Evolutionary conservation across 139 green algal genomes (phyloP), one percentile per base, ranked within the genome.

Genomic region (Gonium pectorale): DNA sequence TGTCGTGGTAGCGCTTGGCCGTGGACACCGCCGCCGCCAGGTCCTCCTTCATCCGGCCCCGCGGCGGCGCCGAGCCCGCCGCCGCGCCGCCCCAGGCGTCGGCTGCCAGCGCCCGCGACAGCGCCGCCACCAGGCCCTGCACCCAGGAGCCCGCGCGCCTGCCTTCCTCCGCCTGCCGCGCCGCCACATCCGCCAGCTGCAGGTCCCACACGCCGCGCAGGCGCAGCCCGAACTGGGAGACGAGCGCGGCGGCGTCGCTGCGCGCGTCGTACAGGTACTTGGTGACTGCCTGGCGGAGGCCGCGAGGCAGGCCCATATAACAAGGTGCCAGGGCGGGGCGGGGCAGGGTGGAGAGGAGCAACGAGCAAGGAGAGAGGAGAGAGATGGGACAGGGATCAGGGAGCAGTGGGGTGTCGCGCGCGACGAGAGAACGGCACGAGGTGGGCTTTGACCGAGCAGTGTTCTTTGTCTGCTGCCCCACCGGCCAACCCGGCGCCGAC

Each of bases 231-330:
- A 68, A 81, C 80, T 90, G 43, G 7, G 67, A 56, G 13, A 3
- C 27, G 49, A 90, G 80, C 56, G 86, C 72, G 31, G 62, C 44
- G 17, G 71, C 54, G 56, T 90, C 86, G 43, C 72, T 80, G 26
- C 86, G 80, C 15, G 87, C 80, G 52, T 90, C 86, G 56, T 83
- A 90, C 63, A 90, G 81, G 71, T 85, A 79, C 80, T 90, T 90
- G 62, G 68, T 59, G 37, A 85, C 51, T 27, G 52, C 17, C 72
- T 80, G 72, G 11, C 29, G 44, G 49, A 15, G 35, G 37, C 17
- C 2, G 64, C 19, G 1, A 63, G 21, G 26, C 51, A 59, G n/a
- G n/a, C n/a, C n/a, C n/a, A n/a, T n/a, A n/a, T n/a, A n/a, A n/a
- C n/a, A n/a, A n/a, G n/a, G n/a, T n/a, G n/a, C n/a, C n/a, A n/a